These are phyloP conservation scores for Harrya chromipes DNA, from an alignment of 768 basidiomycete species.

Conservation along the genomic window DNA sequence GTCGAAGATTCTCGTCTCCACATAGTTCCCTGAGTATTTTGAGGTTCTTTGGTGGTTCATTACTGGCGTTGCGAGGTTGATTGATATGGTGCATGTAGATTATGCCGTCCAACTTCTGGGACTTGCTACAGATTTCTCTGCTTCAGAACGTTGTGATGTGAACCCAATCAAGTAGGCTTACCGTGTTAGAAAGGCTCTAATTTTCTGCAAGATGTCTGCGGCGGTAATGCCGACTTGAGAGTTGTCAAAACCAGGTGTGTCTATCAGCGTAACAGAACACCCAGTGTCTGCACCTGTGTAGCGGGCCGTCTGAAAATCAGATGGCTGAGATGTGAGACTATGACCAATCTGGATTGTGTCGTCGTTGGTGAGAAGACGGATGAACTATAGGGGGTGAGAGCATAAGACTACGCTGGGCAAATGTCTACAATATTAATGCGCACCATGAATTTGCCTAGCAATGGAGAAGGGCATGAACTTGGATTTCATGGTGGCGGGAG, in stretches of 20 bases:
- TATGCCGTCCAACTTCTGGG: slow-evolving; percentile 36
- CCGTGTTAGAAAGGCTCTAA: slow-evolving; percentile 2
- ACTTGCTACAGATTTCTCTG: not conserved
- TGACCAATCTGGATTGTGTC: slow-evolving; percentile 5
- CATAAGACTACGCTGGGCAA: not conserved
- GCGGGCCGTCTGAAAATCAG: not conserved
- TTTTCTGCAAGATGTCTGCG: slow-evolving; percentile 18
- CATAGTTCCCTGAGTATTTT: slow-evolving; percentile 44
- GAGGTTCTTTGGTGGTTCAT: slow-evolving; percentile 40
- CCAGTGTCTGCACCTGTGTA: not conserved
- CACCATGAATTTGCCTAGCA: slow-evolving; percentile 5
- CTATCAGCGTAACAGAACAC: slow-evolving; percentile 13
- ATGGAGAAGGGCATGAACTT: not conserved
- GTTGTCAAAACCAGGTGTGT: slow-evolving; percentile 13
- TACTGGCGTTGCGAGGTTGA: slow-evolving; percentile 41
- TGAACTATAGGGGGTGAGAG: not conserved
- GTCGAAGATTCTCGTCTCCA: slow-evolving; percentile 40
- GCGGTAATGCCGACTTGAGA: slow-evolving; percentile 13
- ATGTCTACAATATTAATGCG: not conserved
- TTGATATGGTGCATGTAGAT: slow-evolving; percentile 45
- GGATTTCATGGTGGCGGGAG: not conserved
- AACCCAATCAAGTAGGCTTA: not conserved
- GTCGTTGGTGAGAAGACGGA: slow-evolving; percentile 4
- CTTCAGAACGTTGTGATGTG: not conserved
- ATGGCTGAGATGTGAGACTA: slow-evolving; percentile 1